Base-by-base conservation (phyloP, 2,329 filamentous ascomycete species). In the Teratosphaeria zuluensis region DNA sequence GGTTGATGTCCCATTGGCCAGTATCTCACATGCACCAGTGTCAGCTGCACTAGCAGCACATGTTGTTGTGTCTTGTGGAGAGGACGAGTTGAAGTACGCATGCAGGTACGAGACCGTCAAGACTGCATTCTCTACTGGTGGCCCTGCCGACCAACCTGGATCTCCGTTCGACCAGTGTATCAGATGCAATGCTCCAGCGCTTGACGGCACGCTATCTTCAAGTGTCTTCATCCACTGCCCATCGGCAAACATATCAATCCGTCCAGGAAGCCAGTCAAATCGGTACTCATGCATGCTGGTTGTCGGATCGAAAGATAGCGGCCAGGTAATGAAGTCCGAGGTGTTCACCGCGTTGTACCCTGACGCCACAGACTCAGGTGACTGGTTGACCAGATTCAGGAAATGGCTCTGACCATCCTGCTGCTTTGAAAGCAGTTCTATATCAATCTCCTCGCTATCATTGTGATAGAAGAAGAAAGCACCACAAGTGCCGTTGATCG, bases 381-480 rank as follows among this genome's bases (percentile, higher is more conserved):
- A 87, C 68, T 92, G 89, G 6, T 91, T 76, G n/a, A 91, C 87
- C 1, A 92, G 81, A 68, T 91, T 89, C 56, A 91, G 77, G 0
- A 84, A 81, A 62, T 80, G 86, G 33, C 77, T 77, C 30, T 74
- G 71, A 56, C 79, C 78, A 54, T 82, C 14, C n/a, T 60, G 55
- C 51, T 66, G 59, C 11, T 56, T 51, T 2, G 87, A 89, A 2
- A 92, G 79, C 68, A 91, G 2, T 64, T 92, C 89, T 74, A 92
- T 84, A 69, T 92, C 88, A 65, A 92, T 90, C 67, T 92, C 88
- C 68, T 89, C 85, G 1, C 86, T 87, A 72, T 92, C 84, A 71
- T 90, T 89, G 74, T 83, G 84, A 72, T 89, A 91, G 87, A 87
- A 92, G 73, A 91, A 92, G 74, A 92, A 91, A 6, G 88, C 88